phyloP scores from a whole-genome alignment of 176 grass and related monocot species.

The Oropetium thomaeum region DNA sequence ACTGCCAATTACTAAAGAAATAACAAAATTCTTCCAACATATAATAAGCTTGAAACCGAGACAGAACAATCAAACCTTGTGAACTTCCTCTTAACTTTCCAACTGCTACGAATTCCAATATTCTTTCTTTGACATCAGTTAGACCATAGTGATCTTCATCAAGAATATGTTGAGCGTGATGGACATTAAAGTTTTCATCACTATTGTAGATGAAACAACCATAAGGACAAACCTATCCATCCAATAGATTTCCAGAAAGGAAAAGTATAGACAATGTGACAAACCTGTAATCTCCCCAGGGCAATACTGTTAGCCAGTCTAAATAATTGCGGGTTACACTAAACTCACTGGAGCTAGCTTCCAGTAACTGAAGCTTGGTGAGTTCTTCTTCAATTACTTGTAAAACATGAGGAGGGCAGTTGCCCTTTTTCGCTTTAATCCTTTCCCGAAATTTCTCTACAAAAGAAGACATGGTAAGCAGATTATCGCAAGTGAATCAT shows the following conservation, averaged over 20 bases:
- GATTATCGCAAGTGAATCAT: background rate
- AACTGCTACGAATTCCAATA: slow-evolving; percentile 98
- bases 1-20: background rate
- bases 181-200: slow-evolving; percentile 92
- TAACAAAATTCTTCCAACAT: slow-evolving; percentile 9
- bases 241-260: slow-evolving; percentile 22
- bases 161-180: slow-evolving; percentile 85
- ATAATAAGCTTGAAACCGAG: background rate
- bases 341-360: slow-evolving; percentile 96
- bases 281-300: slow-evolving; percentile 98
- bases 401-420: slow-evolving; percentile 87
- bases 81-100: slow-evolving; percentile 94
- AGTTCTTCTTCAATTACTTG: slow-evolving; percentile 99
- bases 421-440: slow-evolving; percentile 81
- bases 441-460: slow-evolving; percentile 91
- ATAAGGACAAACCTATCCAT: slow-evolving; percentile 22
- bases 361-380: slow-evolving; percentile 79
- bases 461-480: slow-evolving; percentile 28
- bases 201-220: slow-evolving; percentile 36
- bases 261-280: background rate
- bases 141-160: slow-evolving; percentile 99
- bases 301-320: slow-evolving; percentile 93
- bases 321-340: slow-evolving; percentile 97
- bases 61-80: slow-evolving; percentile 58
- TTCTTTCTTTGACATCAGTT: slow-evolving; percentile 97